Evolutionary conservation across 352 stramenopile genomes (phyloP).

Genomic region (Phytophthora brassicae): DNA sequence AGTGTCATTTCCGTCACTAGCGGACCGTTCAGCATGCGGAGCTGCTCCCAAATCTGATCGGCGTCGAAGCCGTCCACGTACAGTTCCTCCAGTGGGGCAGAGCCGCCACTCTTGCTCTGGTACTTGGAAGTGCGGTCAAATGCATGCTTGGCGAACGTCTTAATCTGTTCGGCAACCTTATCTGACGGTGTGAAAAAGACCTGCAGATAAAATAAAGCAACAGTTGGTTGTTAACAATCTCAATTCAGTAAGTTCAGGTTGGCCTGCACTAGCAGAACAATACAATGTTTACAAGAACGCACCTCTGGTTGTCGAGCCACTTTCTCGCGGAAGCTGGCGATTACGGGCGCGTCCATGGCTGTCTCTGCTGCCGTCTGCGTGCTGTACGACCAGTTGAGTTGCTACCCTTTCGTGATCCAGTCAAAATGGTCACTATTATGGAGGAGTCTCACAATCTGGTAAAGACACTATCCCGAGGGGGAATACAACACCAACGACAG

Average conservation of each 20-base stretch:
- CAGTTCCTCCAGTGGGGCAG: slow-evolving; percentile 65
- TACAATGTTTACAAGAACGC: slow-evolving; percentile 1
- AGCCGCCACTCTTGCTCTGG: slow-evolving; percentile 39
- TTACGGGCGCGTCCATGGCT: slow-evolving; percentile 61
- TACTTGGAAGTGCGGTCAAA: slow-evolving; percentile 77
- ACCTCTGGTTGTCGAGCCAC: slow-evolving; percentile 76
- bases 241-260: not conserved
- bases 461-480: not conserved
- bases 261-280: not conserved
- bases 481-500: not conserved
- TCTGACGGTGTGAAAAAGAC: slow-evolving; percentile 80
- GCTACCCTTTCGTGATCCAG: slow-evolving; percentile 42
- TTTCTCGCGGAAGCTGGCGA: slow-evolving; percentile 64
- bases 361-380: slow-evolving; percentile 10
- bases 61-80: slow-evolving; percentile 85
- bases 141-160: slow-evolving; percentile 77
- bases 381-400: slow-evolving; percentile 30
- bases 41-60: slow-evolving; percentile 86
- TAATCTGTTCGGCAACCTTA: slow-evolving; percentile 61
- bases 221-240: not conserved
- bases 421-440: slow-evolving; percentile 14
- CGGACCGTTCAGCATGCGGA: slow-evolving; percentile 79
- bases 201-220: slow-evolving; percentile 29
- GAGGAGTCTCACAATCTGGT: not conserved
- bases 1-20: slow-evolving; percentile 69